Conservation (phyloP, 441 rosid genomes). For the Euphorbia schlechtendalii region DNA sequence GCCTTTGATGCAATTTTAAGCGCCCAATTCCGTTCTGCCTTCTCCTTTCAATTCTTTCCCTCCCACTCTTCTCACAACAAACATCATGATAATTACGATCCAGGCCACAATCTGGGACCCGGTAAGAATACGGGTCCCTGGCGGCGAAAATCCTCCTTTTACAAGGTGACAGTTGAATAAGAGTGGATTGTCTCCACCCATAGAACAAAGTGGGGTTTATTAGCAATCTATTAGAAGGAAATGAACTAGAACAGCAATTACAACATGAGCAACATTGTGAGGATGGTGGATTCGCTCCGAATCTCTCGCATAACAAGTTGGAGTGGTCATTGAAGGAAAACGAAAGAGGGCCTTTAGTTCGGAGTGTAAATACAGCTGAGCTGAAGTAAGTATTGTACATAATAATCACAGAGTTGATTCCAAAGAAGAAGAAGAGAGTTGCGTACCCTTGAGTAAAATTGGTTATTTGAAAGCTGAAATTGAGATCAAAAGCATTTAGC, state of each 20-base stretch:
- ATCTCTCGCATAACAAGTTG: conserved; percentile 40
- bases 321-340: conserved; percentile 46
- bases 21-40: conserved; percentile 35
- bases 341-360: conserved; percentile 40
- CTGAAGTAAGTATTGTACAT: conserved; percentile 49
- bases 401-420: conserved; percentile 8
- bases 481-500: conserved; percentile 12
- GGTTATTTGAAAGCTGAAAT: conserved; percentile 18
- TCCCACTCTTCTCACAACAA: conserved; percentile 31
- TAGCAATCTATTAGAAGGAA: conserved; percentile 27
- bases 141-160: conserved; percentile 45
- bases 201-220: conserved; percentile 38
- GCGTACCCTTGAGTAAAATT: conserved; percentile 24
- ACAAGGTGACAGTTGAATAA: conserved; percentile 56
- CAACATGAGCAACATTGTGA: conserved; percentile 27
- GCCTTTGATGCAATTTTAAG: conserved; percentile 25
- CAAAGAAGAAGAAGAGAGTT: conserved; percentile 9
- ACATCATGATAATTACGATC: conserved; percentile 36
- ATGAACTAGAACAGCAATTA: conserved; percentile 34
- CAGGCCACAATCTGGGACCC: conserved; percentile 32
- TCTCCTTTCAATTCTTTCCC: conserved; percentile 28
- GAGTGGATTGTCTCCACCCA: conserved; percentile 67
- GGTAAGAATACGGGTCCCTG: conserved; percentile 20
- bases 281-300: conserved; percentile 31
- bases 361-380: conserved; percentile 40